phyloP scores from a whole-genome alignment of 306 rosid genomes.

The Rosa chinensis region DNA sequence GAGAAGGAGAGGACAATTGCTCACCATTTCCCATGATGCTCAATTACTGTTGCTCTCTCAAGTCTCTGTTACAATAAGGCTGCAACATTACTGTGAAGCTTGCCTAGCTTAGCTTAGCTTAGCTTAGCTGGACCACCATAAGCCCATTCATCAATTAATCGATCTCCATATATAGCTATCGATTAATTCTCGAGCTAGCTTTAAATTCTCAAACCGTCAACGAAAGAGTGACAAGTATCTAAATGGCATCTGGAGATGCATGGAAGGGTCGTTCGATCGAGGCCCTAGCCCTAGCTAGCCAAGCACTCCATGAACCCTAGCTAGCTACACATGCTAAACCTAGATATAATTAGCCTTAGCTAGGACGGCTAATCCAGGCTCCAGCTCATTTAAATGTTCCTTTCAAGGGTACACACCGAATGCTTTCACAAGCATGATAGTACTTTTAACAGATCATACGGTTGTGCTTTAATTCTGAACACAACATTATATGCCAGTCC shows the following conservation, averaged over 20 bases:
- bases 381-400: conserved; percentile 28
- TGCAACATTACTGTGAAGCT: conserved; percentile 31
- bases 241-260: conserved; percentile 32
- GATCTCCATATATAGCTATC: conserved; percentile 8
- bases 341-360: not conserved
- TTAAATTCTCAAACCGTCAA: conserved; percentile 61
- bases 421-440: conserved; percentile 30
- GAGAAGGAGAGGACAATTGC: conserved; percentile 6
- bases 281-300: not conserved
- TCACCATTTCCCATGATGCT: conserved; percentile 6
- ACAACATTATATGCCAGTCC: not conserved
- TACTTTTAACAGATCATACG: conserved; percentile 15
- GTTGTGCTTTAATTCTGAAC: not conserved
- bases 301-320: conserved; percentile 21
- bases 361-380: conserved; percentile 19
- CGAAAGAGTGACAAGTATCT: conserved; percentile 41
- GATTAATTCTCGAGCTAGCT: not conserved
- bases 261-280: conserved; percentile 7
- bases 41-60: not conserved
- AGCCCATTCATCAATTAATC: not conserved
- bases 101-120: not conserved
- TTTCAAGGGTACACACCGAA: conserved; percentile 32
- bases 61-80: conserved; percentile 41
- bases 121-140: conserved; percentile 36
- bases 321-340: conserved; percentile 18